A percentile compares a stretch with the other conserved stretches of the same genome.
Conservation (phyloP, 1,284 basidiomycete species). For the Tilletia setariae region DNA sequence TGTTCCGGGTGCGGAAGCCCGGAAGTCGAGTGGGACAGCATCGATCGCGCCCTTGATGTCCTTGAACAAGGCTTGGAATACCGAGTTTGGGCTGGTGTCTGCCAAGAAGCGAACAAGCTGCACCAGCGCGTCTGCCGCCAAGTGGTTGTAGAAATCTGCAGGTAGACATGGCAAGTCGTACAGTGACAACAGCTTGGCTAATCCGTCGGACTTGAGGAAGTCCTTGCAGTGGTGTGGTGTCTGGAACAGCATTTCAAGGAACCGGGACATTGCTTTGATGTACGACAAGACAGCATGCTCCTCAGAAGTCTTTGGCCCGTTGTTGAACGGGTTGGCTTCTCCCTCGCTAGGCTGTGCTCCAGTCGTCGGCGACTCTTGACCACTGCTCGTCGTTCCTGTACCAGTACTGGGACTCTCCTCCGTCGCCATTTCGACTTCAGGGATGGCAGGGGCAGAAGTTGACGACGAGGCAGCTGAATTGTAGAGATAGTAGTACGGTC, state of each 20-base stretch:
- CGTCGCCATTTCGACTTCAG: neutral
- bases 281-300: constrained; percentile 38
- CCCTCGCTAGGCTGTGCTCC: neutral
- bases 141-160: constrained; percentile 13
- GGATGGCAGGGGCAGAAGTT: neutral
- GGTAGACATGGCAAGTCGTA: constrained; percentile 82
- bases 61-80: constrained; percentile 69
- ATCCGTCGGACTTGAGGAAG: constrained; percentile 76
- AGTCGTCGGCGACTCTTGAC: neutral
- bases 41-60: constrained; percentile 71
- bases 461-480: constrained; percentile 11
- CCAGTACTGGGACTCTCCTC: neutral
- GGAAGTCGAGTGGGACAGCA: constrained; percentile 64
- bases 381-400: neutral
- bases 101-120: constrained; percentile 84
- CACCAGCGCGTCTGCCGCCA: constrained; percentile 55
- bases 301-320: constrained; percentile 19
- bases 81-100: constrained; percentile 75
- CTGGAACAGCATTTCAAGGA: constrained; percentile 86
- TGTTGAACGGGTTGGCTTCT: constrained; percentile 7
- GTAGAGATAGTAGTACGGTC: constrained; percentile 6
- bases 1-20: neutral
- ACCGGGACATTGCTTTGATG: constrained; percentile 49
- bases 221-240: constrained; percentile 80
- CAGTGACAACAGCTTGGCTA: constrained; percentile 72